Conservation (phyloP, 495 filamentous ascomycete genomes). For the Symbiotaphrina buchneri region DNA sequence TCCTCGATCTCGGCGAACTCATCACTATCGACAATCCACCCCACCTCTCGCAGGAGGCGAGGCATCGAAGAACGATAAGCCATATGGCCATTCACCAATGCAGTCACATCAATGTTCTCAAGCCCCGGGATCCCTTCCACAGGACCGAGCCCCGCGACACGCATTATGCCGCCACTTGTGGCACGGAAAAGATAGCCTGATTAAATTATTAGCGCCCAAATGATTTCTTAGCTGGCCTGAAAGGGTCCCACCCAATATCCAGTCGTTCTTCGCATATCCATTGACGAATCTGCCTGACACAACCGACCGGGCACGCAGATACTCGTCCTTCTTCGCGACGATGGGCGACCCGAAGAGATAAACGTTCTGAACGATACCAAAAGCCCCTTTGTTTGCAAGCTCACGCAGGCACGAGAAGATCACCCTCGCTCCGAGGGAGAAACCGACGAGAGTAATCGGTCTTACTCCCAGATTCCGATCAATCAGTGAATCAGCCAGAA, state of each 20-base stretch:
- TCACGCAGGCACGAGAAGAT: conserved; percentile 87
- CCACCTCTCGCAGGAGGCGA: conserved; percentile 56
- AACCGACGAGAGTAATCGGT: conserved; percentile 89
- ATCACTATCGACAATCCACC: conserved; percentile 76
- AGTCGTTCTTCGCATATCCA: conserved; percentile 84
- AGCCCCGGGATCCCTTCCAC: conserved; percentile 57
- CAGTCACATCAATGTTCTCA: conserved; percentile 79
- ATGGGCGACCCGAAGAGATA: conserved; percentile 86
- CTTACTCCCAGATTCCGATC: conserved; percentile 79
- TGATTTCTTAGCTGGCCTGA: background rate
- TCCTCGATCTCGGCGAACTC: conserved; percentile 97
- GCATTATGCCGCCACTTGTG: conserved; percentile 78
- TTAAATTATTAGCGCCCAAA: background rate
- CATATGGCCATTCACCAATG: conserved; percentile 85
- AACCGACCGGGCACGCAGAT: conserved; percentile 52
- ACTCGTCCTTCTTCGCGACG: conserved; percentile 85
- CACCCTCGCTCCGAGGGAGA: conserved; percentile 77
- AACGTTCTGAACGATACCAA: conserved; percentile 82
- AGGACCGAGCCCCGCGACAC: conserved; percentile 70
- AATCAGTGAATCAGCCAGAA: conserved; percentile 85
- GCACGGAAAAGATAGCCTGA: conserved; percentile 84
- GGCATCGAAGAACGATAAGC: conserved; percentile 87
- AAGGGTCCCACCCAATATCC: conserved; percentile 48
- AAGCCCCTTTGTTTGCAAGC: conserved; percentile 67
- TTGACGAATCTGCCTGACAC: conserved; percentile 86